Base-by-base conservation (phyloP, 768 basidiomycete species). In the Royoungia palumana region DNA sequence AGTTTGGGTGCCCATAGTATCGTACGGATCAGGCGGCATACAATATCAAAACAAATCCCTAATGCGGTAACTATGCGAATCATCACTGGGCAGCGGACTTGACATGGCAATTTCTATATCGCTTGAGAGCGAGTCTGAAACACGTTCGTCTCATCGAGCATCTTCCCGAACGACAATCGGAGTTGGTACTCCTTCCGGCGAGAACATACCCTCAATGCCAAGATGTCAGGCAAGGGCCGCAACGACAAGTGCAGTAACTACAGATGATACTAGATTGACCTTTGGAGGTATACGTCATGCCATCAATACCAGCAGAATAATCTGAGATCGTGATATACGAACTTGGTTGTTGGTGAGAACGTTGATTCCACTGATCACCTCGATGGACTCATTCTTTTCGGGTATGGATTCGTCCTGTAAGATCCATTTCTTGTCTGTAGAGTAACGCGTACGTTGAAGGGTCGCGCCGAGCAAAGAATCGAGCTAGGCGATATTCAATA, bases 401-500 rank as follows among this genome's bases (percentile, higher is more conserved):
- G 53, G 54, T 11, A 65, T 63, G 1, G 70, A 66, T 13, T 71
- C 72, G 55, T 88, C 82, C 41, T 84, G 82, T 13, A 90, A 71
- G 41, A 96, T 75, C 37, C 77, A 69, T 57, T 82, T 82, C 54
- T 75, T 77, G 19, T 72, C 70, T 38, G 69, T 69, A 6, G 85
- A 85, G 68, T 84, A 95, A 22, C 83, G 77, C 5, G 91, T 92
- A 46, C 77, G 72, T 58, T 97, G 94, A 1, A 95, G 63, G 6
- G 89, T 92, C 6, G 94, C 92, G 2, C 94, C 94, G 16, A 96
- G 73, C 12, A 96, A 36, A 0, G 89, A 93, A 63, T 97, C 94
- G 42, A 92, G 66, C 88, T 89, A 63, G 32, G 20, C 3, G 17
- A 27, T 9, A n/a, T 37, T 36, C 16, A 4, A 34, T 24, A 43